Evolutionary conservation across 2,329 filamentous ascomycete species (phyloP), one percentile per base, ranked within the genome.

Genomic region (Xylaria sp.): DNA sequence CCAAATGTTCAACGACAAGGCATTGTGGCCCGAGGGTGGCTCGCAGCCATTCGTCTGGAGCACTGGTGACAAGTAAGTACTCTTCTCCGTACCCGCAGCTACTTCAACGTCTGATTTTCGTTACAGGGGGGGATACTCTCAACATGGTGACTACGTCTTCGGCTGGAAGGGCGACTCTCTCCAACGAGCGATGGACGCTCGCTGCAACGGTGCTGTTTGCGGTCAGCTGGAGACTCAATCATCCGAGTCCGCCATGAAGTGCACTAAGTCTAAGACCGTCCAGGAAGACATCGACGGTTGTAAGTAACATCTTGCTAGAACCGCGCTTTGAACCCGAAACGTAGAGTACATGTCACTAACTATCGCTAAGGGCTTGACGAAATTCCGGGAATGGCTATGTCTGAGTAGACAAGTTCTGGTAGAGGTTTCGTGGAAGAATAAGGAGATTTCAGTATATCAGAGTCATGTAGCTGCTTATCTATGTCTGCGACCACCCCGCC

Each of bases 111-210:
- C 60, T 66, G 46, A 63, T 11, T 25, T 51, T 37, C 19, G 50
- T 21, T 14, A 17, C 15, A 70, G 66, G 46, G 38, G 62, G 4
- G 72, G 71, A 23, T 73, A 66, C 45, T 66, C 69, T 4, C 71
- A 71, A 37, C 76, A 78, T 49, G 76, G 75, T 28, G 78, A 79
- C 67, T 79, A 79, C 66, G 75, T 79, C 35, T 79, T 79, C 65
- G 78, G 78, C 33, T 79, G 78, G 78, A 70, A 78, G 59, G 78
- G 67, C 28, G 76, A 79, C 62, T 73, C 76, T 28, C 76, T 79
- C 7, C 78, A 79, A 59, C 75, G 75, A 14, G 78, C 78, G 14
- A 77, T 79, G 75, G 74, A 79, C 64, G 76, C 77, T 49, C 66
- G 69, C 50, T 79, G 77, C 70, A 76, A 77, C 61, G 73, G 67